Evolutionary conservation across 2,329 filamentous ascomycete species (phyloP).

Genomic region (Pseudonectria buxi): DNA sequence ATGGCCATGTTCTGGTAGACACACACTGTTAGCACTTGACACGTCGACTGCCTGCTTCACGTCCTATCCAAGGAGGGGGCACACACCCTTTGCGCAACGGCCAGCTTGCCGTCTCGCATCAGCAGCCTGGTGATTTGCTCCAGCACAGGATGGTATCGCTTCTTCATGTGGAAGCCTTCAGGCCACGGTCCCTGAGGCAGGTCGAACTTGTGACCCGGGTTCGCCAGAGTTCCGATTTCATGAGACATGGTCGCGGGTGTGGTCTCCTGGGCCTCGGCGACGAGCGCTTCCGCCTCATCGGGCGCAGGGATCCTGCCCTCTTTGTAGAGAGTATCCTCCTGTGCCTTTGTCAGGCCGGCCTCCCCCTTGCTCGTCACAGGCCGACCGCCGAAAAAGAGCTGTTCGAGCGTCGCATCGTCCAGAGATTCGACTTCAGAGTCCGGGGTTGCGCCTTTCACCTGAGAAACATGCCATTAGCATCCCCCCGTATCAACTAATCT

Average conservation of each 20-base stretch:
- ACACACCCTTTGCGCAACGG: conserved; percentile 77
- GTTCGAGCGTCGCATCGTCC: conserved; percentile 31
- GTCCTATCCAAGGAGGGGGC: not conserved
- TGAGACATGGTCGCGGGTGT: no score
- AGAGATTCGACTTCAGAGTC: conserved; percentile 18
- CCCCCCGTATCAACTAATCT: conserved; percentile 4
- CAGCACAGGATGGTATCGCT: conserved; percentile 79
- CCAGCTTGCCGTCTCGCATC: conserved; percentile 88
- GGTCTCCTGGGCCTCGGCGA: conserved; percentile 15
- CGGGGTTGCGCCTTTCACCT: conserved; percentile 8
- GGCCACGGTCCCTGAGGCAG: conserved; percentile 62
- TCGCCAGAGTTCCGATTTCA: no score
- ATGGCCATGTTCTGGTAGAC: conserved; percentile 67
- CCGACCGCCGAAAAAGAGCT: conserved; percentile 31
- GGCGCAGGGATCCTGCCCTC: conserved; percentile 35
- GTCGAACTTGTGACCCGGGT: conserved; percentile 69
- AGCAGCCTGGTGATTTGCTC: conserved; percentile 83
- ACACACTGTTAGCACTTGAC: no score
- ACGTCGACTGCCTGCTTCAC: conserved; percentile 6
- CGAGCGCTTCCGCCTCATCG: conserved; percentile 25
- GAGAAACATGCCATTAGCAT: conserved; percentile 11
- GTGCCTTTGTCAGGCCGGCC: conserved; percentile 34
- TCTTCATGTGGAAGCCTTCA: conserved; percentile 57
- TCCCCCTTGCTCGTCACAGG: conserved; percentile 21
- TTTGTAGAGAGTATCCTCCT: conserved; percentile 37